Evolutionary conservation across 768 basidiomycete genomes (phyloP), one percentile per base, ranked within the genome.

Genomic region (Russula emetica): DNA sequence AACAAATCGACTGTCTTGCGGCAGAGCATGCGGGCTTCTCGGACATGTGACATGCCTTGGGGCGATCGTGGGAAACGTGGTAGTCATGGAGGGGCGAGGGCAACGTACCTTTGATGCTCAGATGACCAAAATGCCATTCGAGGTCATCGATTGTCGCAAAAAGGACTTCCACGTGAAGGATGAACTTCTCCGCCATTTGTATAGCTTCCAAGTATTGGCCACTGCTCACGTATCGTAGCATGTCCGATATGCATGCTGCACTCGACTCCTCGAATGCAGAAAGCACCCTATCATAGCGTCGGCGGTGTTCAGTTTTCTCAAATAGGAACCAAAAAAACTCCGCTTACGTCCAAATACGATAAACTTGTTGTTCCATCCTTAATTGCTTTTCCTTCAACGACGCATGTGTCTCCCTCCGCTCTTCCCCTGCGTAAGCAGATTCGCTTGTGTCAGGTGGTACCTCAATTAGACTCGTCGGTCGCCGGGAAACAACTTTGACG

Each of bases 261-360:
- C 92, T 94, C n/a, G 93, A 96, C 76, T 99, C 97, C 74, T 99
- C 97, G 68, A 98, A 99, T 5, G 96, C 93, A 28, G 94, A 97
- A 42, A 99, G 82, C 42, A 98, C 94, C 55, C 90, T 92, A 67
- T 32, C 42, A 57, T 55, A n/a, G n/a, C n/a, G n/a, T n/a, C n/a
- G n/a, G n/a, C 40, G 7, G n/a, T 11, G 54, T 70, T 38, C 65
- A 67, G 47, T 26, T 32, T 42, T 44, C 67, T 52, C 59, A 1
- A 55, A 34, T 47, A 6, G 28, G 26, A 13, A 13, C 8, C 24
- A 58, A 34, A 56, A 52, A 45, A 13, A 36, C 20, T 44, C 47
- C 38, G 58, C 10, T 47, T 71, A 92, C 90, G 95, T 97, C 97
- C 97, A 99, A 70, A 99, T 98, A 51, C 95, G 90, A 78, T 95